phyloP scores from a whole-genome alignment of 495 filamentous ascomycete genomes.

The Podospora pseudoanserina region DNA sequence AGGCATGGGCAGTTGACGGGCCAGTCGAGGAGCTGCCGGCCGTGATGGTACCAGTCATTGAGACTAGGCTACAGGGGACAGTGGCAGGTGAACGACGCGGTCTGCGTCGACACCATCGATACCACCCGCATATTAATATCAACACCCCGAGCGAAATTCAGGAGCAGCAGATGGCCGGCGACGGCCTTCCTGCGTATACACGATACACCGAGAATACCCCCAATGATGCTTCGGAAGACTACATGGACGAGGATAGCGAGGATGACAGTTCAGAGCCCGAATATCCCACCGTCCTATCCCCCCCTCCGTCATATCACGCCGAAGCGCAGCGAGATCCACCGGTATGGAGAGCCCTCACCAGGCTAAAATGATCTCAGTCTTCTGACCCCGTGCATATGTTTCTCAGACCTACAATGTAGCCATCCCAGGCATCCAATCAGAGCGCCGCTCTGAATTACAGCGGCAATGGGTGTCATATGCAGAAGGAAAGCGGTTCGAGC shows the following conservation, averaged over 20 bases:
- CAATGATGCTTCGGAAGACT: not conserved
- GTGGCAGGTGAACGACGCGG: not conserved
- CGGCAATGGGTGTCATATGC: not conserved
- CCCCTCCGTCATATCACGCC: not conserved
- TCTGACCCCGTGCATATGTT: not conserved
- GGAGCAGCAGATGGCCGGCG: not conserved
- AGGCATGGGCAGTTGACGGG: not conserved
- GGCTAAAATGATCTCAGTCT: not conserved
- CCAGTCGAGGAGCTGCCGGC: not conserved
- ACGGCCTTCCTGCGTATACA: not conserved
- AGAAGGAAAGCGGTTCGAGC: conserved; percentile 4
- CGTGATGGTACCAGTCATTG: not conserved
- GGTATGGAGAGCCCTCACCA: not conserved
- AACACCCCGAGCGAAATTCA: not conserved
- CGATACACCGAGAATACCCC: not conserved
- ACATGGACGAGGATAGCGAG: not conserved
- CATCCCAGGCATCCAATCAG: not conserved
- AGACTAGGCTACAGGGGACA: not conserved
- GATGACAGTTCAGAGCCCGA: not conserved
- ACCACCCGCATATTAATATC: not conserved
- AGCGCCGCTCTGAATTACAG: not conserved
- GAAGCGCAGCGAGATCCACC: not conserved
- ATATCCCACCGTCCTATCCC: not conserved
- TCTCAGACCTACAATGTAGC: not conserved
- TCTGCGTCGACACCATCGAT: not conserved